These are phyloP conservation scores for Sugiyamaella grinbergsii DNA, from an alignment of 1,139 yeast genomes.

Conservation along the genomic window DNA sequence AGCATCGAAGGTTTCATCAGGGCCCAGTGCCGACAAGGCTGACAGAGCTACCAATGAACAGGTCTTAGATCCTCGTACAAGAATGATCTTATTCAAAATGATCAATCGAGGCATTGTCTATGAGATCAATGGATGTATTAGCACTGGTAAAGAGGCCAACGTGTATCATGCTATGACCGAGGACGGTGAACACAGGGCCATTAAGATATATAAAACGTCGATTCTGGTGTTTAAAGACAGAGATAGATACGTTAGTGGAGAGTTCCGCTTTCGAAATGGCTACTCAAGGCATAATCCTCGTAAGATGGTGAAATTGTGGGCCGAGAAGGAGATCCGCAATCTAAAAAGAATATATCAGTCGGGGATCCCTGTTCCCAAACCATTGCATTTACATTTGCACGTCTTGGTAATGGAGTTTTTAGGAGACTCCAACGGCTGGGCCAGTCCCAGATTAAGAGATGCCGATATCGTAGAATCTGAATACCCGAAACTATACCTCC, in stretches of 20 bases:
- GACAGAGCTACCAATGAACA: slow-evolving; percentile 97
- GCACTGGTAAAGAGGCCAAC: slow-evolving; percentile 98
- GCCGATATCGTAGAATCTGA: slow-evolving; percentile 57
- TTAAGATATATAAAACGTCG: slow-evolving; percentile 93
- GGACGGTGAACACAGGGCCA: slow-evolving; percentile 59
- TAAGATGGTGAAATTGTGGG: slow-evolving; percentile 98
- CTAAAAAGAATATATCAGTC: slow-evolving; percentile 73
- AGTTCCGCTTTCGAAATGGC: slow-evolving; percentile 83
- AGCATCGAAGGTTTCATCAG: slow-evolving; percentile 36
- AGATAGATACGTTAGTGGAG: slow-evolving; percentile 95
- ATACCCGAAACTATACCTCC: slow-evolving; percentile 67
- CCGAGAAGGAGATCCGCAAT: slow-evolving; percentile 95
- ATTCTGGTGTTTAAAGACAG: slow-evolving; percentile 94
- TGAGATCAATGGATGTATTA: slow-evolving; percentile 87
- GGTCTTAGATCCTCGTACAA: slow-evolving; percentile 92
- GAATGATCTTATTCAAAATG: slow-evolving; percentile 76
- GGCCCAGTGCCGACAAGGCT: slow-evolving; percentile 63
- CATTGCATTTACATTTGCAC: slow-evolving; percentile 82
- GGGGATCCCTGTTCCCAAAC: slow-evolving; percentile 92
- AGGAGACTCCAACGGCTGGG: slow-evolving; percentile 67
- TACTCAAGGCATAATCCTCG: slow-evolving; percentile 90
- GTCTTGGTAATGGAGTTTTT: slow-evolving; percentile 94
- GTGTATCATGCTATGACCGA: slow-evolving; percentile 92
- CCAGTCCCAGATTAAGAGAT: slow-evolving; percentile 86
- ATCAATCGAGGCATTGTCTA: slow-evolving; percentile 81